Evolutionary conservation across 768 basidiomycete species (phyloP), one percentile per base, ranked within the genome.

Genomic region (Macrocybe gigantea): DNA sequence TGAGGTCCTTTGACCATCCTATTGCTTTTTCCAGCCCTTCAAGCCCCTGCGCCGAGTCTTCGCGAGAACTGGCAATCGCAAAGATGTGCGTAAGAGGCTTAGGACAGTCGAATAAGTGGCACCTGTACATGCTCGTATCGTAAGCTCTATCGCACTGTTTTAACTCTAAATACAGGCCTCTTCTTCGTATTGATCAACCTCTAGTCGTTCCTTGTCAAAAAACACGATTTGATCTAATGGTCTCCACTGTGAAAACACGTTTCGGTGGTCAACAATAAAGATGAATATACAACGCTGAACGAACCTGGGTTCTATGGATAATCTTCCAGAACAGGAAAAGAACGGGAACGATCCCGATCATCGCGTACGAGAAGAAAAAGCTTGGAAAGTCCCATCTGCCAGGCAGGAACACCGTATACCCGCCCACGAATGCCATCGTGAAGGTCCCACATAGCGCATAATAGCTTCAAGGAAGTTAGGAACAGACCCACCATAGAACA

Each of bases 371-470:
- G 52, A 77, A 78, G 13, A 77, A 53, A 62, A 77, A 78, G 5
- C 67, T 68, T 5, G 75, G 67, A 7, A 71, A 53, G 44, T 70
- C 63, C 77, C 77, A 78, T 33, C 56, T 60, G 9, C 75, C 77
- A 14, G 75, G 74, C 7, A 78, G 67, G 53, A 78, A 77, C n/a
- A 78, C 75, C 2, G 65, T 68, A 47, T 74, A 77, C 0, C 75
- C 77, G 12, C 72, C 64, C 0, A 77, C 68, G 43, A 78, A 68
- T 12, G 73, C 67, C 75, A 77, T 75, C 0, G 63, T 60, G 13
- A 70, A 51, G 14, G 73, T 76, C 11, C 72, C 75, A 11, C 49
- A 41, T 12, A 77, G 59, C 1, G 67, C 74, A 47, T 77, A 77
- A 49, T 74, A 78, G 9, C 75, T 75, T 30, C 36, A 49, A 22